phyloP scores from a whole-genome alignment of 305 asterid genomes.

The Fraxinus albicans region DNA sequence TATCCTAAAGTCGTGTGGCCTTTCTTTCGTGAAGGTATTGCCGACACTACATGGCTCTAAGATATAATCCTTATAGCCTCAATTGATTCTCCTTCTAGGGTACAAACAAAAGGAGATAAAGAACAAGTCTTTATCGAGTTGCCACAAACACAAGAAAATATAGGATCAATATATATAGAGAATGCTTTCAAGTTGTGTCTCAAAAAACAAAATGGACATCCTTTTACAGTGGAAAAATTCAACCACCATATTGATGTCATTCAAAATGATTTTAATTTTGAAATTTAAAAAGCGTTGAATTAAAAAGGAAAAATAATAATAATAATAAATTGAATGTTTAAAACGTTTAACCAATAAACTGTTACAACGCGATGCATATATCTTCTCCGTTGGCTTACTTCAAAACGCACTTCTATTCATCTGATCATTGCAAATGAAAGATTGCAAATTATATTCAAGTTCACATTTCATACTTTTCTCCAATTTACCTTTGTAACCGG shows the following conservation, averaged over 20 bases:
- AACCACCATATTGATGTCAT: not conserved
- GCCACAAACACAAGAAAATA: not conserved
- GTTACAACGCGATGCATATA: not conserved
- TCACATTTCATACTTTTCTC: not conserved
- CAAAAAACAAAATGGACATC: not conserved
- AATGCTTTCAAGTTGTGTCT: not conserved
- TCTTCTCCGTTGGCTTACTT: not conserved
- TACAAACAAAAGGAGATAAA: not conserved
- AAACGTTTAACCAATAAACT: not conserved
- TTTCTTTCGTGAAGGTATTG: not conserved
- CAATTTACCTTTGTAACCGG: slow-evolving; percentile 71
- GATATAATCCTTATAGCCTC: not conserved
- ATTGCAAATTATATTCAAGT: not conserved
- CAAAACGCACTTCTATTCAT: not conserved
- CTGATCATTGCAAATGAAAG: not conserved
- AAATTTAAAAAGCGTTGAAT: not conserved
- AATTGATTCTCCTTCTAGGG: not conserved
- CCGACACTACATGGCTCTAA: not conserved
- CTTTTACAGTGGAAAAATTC: not conserved
- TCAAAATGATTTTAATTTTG: too few relatives aligned
- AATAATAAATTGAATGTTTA: too few relatives aligned
- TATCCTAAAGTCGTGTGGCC: not conserved
- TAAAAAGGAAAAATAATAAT: too few relatives aligned
- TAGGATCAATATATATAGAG: not conserved
- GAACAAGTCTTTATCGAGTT: not conserved